Base-by-base conservation (phyloP, 2,329 filamentous ascomycete species). In the Monosporascus sp. region DNA sequence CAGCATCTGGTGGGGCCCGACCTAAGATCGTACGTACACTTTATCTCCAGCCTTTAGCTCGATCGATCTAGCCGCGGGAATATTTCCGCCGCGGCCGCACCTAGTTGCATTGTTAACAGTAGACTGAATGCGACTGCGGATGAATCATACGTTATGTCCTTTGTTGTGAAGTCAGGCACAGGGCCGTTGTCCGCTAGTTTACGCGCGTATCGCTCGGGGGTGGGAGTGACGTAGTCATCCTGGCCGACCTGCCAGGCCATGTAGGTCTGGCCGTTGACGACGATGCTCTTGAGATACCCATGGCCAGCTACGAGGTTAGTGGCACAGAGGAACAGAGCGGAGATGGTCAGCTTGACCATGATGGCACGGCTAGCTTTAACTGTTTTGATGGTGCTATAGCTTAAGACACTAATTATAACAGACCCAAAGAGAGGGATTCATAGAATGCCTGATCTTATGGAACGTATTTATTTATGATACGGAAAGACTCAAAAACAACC, bases 281-380 rank as follows among this genome's bases (percentile, higher is more conserved):
- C 60, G 37, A 67, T 62, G 53, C 55, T 61, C 48, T 66, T 60
- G 40, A 66, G 61, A 50, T 59, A 65, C 31, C 64, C 63, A 43
- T 66, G 64, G 16, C 59, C 63, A 6, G 58, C 55, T 35, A 59
- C 62, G 0, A 47, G 35, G 20, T 66, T 61, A 48, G 56, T 63
- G 38, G 65, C 63, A 1, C 57, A 56, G 43, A 46, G 24, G 40
- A 43, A 5, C 19, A 43, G 17, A 24, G 40, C 40, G 24, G 19
- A 24, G n/a, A 14, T 43, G 3, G 40, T 11, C 4, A 43, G 40
- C 22, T 43, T 19, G 19, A 43, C 40, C 40, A 43, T 43, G 19
- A n/a, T 40, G 16, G 19, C 17, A 11, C 31, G 19, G 19, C 37
- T 7, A 40, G 19, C 37, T 17, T 17, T 17, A 11, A 19, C 17